Evolutionary conservation across 306 rosid species (phyloP).

Genomic region (Inga oerstediana): DNA sequence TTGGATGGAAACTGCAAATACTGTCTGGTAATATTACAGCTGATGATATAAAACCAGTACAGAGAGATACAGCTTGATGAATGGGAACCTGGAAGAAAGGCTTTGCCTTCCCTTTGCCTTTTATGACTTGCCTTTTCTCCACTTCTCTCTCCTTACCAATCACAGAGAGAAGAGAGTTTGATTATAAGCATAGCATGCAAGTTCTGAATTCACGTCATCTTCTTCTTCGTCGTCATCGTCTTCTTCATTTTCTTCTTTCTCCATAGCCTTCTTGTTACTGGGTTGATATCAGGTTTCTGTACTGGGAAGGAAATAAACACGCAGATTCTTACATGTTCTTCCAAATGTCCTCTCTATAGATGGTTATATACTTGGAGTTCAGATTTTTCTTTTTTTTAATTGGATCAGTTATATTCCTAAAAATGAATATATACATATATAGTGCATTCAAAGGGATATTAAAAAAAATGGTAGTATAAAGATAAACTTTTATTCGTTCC

Average conservation of each 20-base stretch:
- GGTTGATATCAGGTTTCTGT: conserved; percentile 8
- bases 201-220: conserved; percentile 21
- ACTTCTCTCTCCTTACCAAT: conserved; percentile 42
- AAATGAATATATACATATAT: not conserved
- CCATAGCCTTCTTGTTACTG: conserved; percentile 42
- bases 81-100: conserved; percentile 68
- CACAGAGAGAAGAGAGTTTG: conserved; percentile 41
- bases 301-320: conserved; percentile 19
- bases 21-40: not conserved
- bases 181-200: conserved; percentile 1
- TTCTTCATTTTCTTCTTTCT: conserved; percentile 60
- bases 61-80: conserved; percentile 27
- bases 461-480: not conserved
- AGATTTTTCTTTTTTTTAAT: not conserved
- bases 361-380: conserved; percentile 12
- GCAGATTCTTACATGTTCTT: conserved; percentile 1
- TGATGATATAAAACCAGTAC: not conserved
- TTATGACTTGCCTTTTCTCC: conserved; percentile 66
- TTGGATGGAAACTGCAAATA: conserved; percentile 17
- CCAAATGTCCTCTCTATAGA: conserved; percentile 23
- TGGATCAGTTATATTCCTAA: not conserved
- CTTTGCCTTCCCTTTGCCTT: conserved; percentile 85
- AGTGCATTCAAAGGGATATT: not conserved
- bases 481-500: not conserved
- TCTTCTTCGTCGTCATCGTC: conserved; percentile 52